Evolutionary conservation across 108 stramenopile genomes (phyloP).

Genomic region (Cyclotella sp.): DNA sequence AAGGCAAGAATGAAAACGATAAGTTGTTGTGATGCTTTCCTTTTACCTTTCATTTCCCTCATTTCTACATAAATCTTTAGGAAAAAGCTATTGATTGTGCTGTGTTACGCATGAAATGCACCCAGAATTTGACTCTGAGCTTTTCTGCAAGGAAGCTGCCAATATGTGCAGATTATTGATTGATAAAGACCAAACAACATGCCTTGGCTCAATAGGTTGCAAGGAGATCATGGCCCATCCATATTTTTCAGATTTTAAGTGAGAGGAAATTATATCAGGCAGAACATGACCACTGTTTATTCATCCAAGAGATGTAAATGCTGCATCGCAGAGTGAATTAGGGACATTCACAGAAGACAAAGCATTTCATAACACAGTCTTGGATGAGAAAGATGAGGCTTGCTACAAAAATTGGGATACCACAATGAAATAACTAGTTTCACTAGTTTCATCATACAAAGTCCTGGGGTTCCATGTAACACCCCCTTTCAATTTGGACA

Average conservation of each 20-base stretch:
- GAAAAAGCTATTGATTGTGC: slow-evolving; percentile 89
- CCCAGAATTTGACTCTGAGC: slow-evolving; percentile 67
- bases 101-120: slow-evolving; percentile 93
- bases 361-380: slow-evolving; percentile 67
- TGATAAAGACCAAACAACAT: slow-evolving; percentile 78
- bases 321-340: slow-evolving; percentile 88
- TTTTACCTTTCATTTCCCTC: neutral
- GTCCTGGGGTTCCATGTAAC: too few species aligned
- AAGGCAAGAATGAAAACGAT: slow-evolving; percentile 60
- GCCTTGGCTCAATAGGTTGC: slow-evolving; percentile 85
- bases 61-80: slow-evolving; percentile 26
- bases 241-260: slow-evolving; percentile 86
- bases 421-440: too few species aligned
- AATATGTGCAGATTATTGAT: slow-evolving; percentile 85
- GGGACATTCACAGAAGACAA: slow-evolving; percentile 86
- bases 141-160: slow-evolving; percentile 75
- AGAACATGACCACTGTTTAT: slow-evolving; percentile 79
- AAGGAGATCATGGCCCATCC: slow-evolving; percentile 95
- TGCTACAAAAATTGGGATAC: slow-evolving; percentile 86
- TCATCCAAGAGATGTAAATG: slow-evolving; percentile 94
- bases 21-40: neutral
- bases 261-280: slow-evolving; percentile 84
- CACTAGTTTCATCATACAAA: too few species aligned
- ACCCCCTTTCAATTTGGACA: too few species aligned
- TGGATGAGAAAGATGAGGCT: slow-evolving; percentile 74